A percentile compares a stretch with the other conserved stretches of the same genome.
Conservation (phyloP, 345 rosid genomes). For the Ceriops tagal region DNA sequence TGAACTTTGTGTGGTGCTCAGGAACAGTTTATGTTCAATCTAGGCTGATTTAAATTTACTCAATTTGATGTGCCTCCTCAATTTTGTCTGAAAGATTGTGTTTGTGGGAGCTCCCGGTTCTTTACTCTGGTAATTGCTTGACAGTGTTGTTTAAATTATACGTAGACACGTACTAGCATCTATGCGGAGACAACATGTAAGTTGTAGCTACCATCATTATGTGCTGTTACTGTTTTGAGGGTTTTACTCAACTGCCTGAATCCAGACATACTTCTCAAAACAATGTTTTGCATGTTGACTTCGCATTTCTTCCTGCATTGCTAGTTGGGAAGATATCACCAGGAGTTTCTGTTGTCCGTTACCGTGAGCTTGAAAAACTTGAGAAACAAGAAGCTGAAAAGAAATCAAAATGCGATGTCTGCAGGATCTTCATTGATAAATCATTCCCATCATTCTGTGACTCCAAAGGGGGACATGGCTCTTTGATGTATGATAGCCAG, state of each 20-base stretch:
- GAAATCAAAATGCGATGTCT: constrained; percentile 26
- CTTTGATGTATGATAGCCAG: constrained; percentile 45
- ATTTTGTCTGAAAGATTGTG: not conserved
- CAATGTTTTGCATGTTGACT: not conserved
- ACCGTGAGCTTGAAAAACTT: constrained; percentile 58
- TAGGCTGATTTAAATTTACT: not conserved
- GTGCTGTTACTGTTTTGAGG: not conserved
- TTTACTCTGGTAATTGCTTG: too few species aligned
- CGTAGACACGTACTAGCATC: too few species aligned
- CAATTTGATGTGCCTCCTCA: not conserved
- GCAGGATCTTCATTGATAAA: constrained; percentile 31
- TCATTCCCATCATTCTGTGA: constrained; percentile 32
- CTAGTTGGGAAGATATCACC: constrained; percentile 60
- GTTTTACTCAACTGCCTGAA: not conserved
- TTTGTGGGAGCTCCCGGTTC: too few species aligned
- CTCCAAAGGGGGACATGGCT: constrained; percentile 26
- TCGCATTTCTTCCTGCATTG: constrained; percentile 15
- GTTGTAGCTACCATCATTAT: not conserved
- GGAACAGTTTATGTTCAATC: too few species aligned
- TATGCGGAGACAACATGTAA: too few species aligned
- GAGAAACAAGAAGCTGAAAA: constrained; percentile 30
- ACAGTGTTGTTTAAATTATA: too few species aligned
- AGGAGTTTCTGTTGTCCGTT: constrained; percentile 53
- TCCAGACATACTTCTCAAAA: too few species aligned
- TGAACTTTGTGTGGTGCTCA: too few species aligned